phyloP scores from a whole-genome alignment of 208 protist species.

The Leishmania braziliensis region DNA sequence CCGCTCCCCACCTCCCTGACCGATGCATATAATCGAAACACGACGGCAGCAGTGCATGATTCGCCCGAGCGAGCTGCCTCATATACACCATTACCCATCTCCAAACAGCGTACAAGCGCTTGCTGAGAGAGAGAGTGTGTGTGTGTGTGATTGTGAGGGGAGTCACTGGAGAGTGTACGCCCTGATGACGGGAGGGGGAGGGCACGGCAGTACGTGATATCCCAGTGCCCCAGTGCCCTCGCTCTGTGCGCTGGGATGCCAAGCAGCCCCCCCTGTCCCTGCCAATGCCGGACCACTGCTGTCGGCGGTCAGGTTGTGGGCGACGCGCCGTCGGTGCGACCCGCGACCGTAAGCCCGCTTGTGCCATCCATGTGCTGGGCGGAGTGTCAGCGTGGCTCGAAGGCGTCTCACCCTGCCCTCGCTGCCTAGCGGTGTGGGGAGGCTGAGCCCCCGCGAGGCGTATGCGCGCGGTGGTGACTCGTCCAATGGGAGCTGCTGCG shows the following conservation, averaged over 20 bases:
- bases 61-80: slow-evolving; percentile 1
- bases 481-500: not conserved
- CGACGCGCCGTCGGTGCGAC: not conserved
- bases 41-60: not conserved
- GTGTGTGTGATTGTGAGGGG: not conserved
- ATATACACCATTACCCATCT: slow-evolving; percentile 16
- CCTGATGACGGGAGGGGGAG: not conserved
- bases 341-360: not conserved
- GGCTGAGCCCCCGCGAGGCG: not conserved
- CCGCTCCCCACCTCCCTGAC: not conserved
- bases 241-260: not conserved
- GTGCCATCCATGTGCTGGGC: not conserved
- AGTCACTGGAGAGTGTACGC: not conserved
- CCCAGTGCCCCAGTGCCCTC: not conserved
- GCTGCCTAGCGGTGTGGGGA: not conserved
- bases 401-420: not conserved
- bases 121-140: not conserved
- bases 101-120: slow-evolving; percentile 5
- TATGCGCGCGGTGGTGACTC: not conserved
- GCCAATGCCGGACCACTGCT: not conserved
- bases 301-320: not conserved
- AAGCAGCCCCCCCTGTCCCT: not conserved
- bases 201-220: not conserved
- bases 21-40: not conserved
- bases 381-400: not conserved